Evolutionary conservation across 108 stramenopile genomes (phyloP), one percentile per base, ranked within the genome.

Genomic region (Chaetoceros tenuissimus): DNA sequence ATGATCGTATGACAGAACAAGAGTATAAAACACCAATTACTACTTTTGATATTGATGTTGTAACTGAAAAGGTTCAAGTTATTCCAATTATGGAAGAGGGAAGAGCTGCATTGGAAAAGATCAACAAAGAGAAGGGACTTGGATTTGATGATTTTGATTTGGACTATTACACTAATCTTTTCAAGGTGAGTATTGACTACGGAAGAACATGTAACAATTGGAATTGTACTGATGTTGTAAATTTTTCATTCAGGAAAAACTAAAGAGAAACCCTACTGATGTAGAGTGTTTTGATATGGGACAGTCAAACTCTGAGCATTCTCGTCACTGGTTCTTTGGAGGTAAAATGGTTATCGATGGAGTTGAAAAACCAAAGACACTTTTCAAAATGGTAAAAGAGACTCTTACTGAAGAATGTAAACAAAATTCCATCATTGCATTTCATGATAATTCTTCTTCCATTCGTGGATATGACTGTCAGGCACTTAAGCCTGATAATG

Each of bases 211-310:
- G 43, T 10, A 44, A 44, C 17, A 17, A 44, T 44, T 10, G 43
- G 17, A 44, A 44, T 44, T 17, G 43, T 16, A 10, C 17, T 17
- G 43, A 44, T 17, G 43, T 44, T 44, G 43, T 44, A 17, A 17
- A n/a, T n/a, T n/a, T n/a, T n/a, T n/a, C n/a, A n/a, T n/a, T 13
- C 61, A 91, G 89, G 80, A 96, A 60, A 91, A 87, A 71, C 84
- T 99, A 25, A 79, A 82, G 19, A 78, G 98, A 3, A 75, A 99
- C 64, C 98, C 98, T 44, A 98, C 96, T 28, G 95, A 97, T 72
- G 97, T 97, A 5, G 98, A 99, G 75, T 96, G 94, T 62, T 99
- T 97, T 71, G 98, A 99, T 73, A 94, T 99, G 89, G 94, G 93
- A 25, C 97, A 98, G 77, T 94, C 91, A 52, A 89, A 95, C 75